Conservation (phyloP, 148 eudicot species). For the Cornus florida region DNA sequence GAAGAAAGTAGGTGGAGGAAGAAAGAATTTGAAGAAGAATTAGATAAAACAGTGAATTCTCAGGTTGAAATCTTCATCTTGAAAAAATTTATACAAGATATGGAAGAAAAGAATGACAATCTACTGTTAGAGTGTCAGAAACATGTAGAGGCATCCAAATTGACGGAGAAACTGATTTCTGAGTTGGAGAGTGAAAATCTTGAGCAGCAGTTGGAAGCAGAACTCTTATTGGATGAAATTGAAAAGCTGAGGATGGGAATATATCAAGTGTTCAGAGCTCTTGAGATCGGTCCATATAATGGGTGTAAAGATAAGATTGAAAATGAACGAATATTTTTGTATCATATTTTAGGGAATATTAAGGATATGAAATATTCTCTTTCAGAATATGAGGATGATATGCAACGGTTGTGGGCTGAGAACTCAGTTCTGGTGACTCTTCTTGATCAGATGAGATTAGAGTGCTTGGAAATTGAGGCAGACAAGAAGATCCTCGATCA, state of each 20-base stretch:
- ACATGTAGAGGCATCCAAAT: conserved; percentile 68
- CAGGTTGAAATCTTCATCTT: conserved; percentile 86
- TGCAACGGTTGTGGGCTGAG: conserved; percentile 59
- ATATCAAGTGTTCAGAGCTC: conserved; percentile 56
- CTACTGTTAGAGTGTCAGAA: conserved; percentile 72
- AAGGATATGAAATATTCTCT: conserved; percentile 43
- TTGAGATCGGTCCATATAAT: conserved; percentile 38
- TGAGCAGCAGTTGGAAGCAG: conserved; percentile 85
- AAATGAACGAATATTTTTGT: conserved; percentile 46
- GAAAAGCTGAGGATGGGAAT: conserved; percentile 70
- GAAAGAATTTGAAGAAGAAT: conserved; percentile 82
- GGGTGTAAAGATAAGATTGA: conserved; percentile 34
- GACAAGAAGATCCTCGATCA: conserved; percentile 45
- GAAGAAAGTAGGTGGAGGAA: conserved; percentile 67
- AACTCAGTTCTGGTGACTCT: conserved; percentile 66
- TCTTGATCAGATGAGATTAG: conserved; percentile 52
- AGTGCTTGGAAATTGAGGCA: conserved; percentile 49
- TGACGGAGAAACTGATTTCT: conserved; percentile 68
- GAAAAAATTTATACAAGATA: conserved; percentile 79
- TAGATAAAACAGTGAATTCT: conserved; percentile 76
- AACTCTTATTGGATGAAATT: conserved; percentile 68
- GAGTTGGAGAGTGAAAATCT: conserved; percentile 91
- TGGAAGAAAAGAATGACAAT: conserved; percentile 79
- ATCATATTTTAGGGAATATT: conserved; percentile 48
- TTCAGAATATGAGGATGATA: conserved; percentile 54